Base-by-base conservation (phyloP, 148 eudicot species). In the Beta vulgaris region DNA sequence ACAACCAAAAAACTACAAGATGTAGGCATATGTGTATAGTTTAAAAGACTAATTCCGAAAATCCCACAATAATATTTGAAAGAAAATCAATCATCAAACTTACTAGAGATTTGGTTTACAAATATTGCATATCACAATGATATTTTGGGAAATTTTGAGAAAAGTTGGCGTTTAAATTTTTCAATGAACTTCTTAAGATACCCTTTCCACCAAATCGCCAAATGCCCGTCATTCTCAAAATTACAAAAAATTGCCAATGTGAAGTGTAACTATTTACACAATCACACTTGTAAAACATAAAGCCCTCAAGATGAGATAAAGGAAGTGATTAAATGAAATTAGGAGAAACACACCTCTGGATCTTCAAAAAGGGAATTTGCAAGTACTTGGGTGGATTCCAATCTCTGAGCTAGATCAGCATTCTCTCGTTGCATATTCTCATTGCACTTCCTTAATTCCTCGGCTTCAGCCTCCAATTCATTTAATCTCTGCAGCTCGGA, bases 341-440 rank as follows among this genome's bases (percentile, higher is more conserved):
- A 12, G 25, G 31, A 34, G 25, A 39, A 49, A 43, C 66, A 69
- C 59, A 90, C 98, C 88, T 91, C 91, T 11, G 83, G 83, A 72
- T 89, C 86, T 77, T 90, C 96, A 34, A 90, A 73, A 49, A 86
- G 77, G 48, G 89, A 85, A 70, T 77, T 78, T 48, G 92, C 93
- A 75, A 88, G 89, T 64, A 82, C 68, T 82, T 90, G 93, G 26
- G 84, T 84, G 37, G 82, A 83, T 32, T 94, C 97, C 83, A 91
- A 59, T 65, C 87, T 85, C 60, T 62, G 82, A 67, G 85, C 87
- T 80, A 91, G 80, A 51, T 87, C 90, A 18, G 81, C 83, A 61
- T 89, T 94, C 78, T 91, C 93, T 54, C 46, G 60, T 76, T 69
- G 81, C 81, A 94, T 75, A 66, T 68, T 65, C 46, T 85, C 57